These are phyloP conservation scores for Cutaneotrichosporon sp. DNA, from an alignment of 1,284 basidiomycete genomes.

Conservation along the genomic window DNA sequence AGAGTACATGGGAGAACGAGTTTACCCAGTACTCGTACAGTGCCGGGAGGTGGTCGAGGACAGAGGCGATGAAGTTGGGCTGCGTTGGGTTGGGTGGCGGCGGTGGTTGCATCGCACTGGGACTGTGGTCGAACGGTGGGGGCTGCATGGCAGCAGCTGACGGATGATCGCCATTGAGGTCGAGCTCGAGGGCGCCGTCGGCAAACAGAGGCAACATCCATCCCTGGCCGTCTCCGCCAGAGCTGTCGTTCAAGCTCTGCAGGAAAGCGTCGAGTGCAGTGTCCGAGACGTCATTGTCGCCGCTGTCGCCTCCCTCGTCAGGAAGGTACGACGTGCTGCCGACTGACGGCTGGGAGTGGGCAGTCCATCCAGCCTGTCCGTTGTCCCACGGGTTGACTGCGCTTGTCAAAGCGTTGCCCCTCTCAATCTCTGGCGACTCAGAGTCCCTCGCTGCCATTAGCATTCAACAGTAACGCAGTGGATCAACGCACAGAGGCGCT, in stretches of 20 bases:
- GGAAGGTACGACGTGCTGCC: background rate
- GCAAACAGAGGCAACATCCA: conserved; percentile 26
- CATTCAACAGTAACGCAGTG: background rate
- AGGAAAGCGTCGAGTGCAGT: conserved; percentile 24
- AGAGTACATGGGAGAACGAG: conserved; percentile 36
- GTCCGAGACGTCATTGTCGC: conserved; percentile 18
- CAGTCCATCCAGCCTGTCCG: background rate
- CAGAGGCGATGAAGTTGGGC: conserved; percentile 16
- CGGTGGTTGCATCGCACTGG: background rate
- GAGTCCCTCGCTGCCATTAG: conserved; percentile 10
- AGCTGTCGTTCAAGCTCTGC: conserved; percentile 18
- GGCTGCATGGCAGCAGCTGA: background rate
- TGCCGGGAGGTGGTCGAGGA: conserved; percentile 27
- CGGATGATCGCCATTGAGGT: conserved; percentile 12
- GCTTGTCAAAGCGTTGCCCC: conserved; percentile 5
- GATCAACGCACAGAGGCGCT: conserved; percentile 25
- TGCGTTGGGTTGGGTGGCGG: background rate
- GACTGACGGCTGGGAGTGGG: conserved; percentile 13
- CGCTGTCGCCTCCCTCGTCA: conserved; percentile 16
- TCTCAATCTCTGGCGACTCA: conserved; percentile 15
- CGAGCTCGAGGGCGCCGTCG: conserved; percentile 23
- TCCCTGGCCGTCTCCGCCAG: conserved; percentile 17
- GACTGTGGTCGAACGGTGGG: conserved; percentile 8
- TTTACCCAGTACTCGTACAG: conserved; percentile 36
- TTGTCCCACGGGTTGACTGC: conserved; percentile 18